Percentiles rank a stretch among this genome's conserved stretches.
phyloP scores from a whole-genome alignment of 2,329 filamentous ascomycete genomes.

The Fusarium lateritium region DNA sequence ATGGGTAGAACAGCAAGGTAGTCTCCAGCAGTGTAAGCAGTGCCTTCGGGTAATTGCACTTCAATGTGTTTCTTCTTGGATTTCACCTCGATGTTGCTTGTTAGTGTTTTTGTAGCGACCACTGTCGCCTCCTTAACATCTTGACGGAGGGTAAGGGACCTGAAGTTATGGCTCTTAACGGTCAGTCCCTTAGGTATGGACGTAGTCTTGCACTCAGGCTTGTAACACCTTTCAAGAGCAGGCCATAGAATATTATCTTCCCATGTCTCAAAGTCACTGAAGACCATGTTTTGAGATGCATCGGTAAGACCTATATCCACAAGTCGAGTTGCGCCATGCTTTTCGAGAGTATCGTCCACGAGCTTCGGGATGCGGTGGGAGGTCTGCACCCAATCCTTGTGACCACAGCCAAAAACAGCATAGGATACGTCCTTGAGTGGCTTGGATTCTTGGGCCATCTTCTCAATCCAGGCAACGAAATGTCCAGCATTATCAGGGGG shows the following conservation, averaged over 20 bases:
- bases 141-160: conserved; percentile 33
- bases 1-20: conserved; percentile 81
- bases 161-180: conserved; percentile 25
- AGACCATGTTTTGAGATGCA: conserved; percentile 73
- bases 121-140: conserved; percentile 38
- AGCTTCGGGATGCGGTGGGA: conserved; percentile 77
- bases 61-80: conserved; percentile 76
- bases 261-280: conserved; percentile 77
- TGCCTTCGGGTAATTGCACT: conserved; percentile 75
- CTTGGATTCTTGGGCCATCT: conserved; percentile 56
- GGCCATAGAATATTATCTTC: conserved; percentile 69
- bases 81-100: conserved; percentile 54
- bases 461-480: conserved; percentile 77
- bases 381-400: conserved; percentile 69
- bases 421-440: conserved; percentile 71
- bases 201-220: background rate
- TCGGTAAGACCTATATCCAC: conserved; percentile 68
- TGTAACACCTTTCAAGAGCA: conserved; percentile 62
- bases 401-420: conserved; percentile 78
- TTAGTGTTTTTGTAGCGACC: conserved; percentile 27
- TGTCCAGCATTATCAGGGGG: conserved; percentile 79
- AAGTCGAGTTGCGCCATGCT: conserved; percentile 53
- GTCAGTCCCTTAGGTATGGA: conserved; percentile 15
- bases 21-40: conserved; percentile 79
- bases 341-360: conserved; percentile 67